Conservation (phyloP, 1,284 basidiomycete species). For the Leccinum subspadiceum region DNA sequence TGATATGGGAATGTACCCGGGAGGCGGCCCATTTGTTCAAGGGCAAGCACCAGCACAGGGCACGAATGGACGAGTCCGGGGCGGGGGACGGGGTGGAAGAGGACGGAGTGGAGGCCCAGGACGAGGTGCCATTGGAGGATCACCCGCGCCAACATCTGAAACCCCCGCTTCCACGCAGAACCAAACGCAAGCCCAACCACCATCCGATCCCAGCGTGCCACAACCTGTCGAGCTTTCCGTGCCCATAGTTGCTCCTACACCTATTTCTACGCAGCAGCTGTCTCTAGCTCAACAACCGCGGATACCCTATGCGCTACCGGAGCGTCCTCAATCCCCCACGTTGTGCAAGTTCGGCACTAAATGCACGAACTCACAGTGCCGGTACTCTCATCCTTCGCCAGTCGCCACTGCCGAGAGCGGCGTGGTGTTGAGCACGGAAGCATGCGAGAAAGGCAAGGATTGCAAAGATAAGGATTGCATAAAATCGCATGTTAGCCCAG, state of each 20-base stretch:
- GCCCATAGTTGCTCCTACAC: conserved; percentile 35
- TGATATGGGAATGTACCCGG: conserved; percentile 53
- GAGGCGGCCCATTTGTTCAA: conserved; percentile 37
- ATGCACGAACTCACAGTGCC: conserved; percentile 84
- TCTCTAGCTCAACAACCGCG: conserved; percentile 34
- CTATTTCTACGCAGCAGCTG: conserved; percentile 31
- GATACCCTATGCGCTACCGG: conserved; percentile 58
- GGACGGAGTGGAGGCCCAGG: conserved; percentile 33
- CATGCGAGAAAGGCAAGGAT: conserved; percentile 80
- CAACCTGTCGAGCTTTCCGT: conserved; percentile 30
- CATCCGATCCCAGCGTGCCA: conserved; percentile 31
- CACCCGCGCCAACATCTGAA: conserved; percentile 29
- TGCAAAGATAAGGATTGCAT: conserved; percentile 92
- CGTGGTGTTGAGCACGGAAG: conserved; percentile 88
- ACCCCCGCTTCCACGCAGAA: conserved; percentile 18
- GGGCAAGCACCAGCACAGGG: conserved; percentile 32
- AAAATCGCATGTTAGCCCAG: conserved; percentile 85
- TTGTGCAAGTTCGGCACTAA: conserved; percentile 90
- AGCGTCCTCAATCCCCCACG: conserved; percentile 77
- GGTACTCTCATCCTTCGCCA: conserved; percentile 89
- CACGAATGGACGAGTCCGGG: conserved; percentile 36
- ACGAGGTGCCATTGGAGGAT: conserved; percentile 26
- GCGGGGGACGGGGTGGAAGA: conserved; percentile 38
- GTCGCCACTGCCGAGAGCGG: conserved; percentile 89
- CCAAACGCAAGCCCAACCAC: conserved; percentile 23